Base-by-base conservation (phyloP, 345 rosid genomes). In the Euphorbia lathyris region DNA sequence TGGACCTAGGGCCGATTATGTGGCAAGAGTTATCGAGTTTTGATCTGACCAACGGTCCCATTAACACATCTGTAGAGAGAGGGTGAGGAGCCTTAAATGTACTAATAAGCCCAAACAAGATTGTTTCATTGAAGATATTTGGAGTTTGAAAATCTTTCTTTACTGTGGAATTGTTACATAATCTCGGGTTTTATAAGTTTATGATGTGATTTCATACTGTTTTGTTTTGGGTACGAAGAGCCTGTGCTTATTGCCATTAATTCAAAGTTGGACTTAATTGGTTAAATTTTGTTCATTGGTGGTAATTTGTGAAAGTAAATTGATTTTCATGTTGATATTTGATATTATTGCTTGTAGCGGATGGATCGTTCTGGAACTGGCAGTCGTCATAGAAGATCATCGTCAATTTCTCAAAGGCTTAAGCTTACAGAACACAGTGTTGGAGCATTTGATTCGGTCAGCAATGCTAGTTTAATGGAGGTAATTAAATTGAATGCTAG, bases 381-480 rank as follows among this genome's bases (percentile, higher is more conserved):
- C 58, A 83, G 89, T 78, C 89, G 86, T 62, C 89, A 86, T 62
- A 85, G 91, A 88, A 85, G 93, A 87, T 53, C 87, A 16, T 76
- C 90, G 1, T 86, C 89, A 36, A 73, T 76, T 71, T 83, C 82
- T 42, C 96, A 86, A 42, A 88, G 74, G 87, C 89, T 86, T 70
- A 87, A 83, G 88, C 71, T 82, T 63, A 73, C 82, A 50, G 98
- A 88, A 64, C 72, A 77, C 57, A 80, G 68, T 79, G 79, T 73
- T 66, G 86, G 84, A 36, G 76, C 82, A 56, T 75, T 84, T 67
- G 96, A 90, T 76, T 91, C 91, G 48, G 57, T 86, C 69, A 88
- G 96, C 86, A 88, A 87, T 75, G 87, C 81, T 72, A 85, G 96
- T 80, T 80, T 95, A 60, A 92, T 95, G 98, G 98, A 92, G 90